phyloP scores from a whole-genome alignment of 352 stramenopile species.

The Phytophthora rubi region DNA sequence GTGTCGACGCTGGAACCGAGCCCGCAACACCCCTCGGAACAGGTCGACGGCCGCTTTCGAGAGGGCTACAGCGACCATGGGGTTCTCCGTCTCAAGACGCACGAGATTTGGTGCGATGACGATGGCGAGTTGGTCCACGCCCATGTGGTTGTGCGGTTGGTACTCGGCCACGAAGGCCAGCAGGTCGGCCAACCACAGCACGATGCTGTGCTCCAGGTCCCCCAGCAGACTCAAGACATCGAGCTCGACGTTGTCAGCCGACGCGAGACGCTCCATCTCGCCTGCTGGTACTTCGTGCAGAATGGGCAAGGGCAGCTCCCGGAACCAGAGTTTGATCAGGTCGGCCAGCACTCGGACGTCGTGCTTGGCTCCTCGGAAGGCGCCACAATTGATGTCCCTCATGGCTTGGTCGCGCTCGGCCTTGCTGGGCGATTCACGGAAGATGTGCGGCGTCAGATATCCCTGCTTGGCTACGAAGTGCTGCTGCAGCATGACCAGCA shows the following conservation, averaged over 20 bases:
- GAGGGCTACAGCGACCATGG: constrained; percentile 83
- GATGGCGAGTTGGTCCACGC: constrained; percentile 90
- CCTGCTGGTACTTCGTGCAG: constrained; percentile 78
- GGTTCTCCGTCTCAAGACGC: constrained; percentile 84
- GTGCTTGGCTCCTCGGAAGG: constrained; percentile 61
- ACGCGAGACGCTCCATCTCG: constrained; percentile 66
- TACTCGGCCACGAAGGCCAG: constrained; percentile 73
- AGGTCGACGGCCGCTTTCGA: constrained; percentile 89
- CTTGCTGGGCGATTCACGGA: constrained; percentile 89
- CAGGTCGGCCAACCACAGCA: constrained; percentile 88
- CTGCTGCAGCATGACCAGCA: constrained; percentile 88
- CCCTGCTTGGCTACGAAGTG: constrained; percentile 78
- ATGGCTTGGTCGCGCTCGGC: constrained; percentile 85
- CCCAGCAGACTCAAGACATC: constrained; percentile 60
- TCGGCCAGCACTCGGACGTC: constrained; percentile 89
- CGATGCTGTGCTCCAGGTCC: constrained; percentile 57
- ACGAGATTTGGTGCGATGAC: constrained; percentile 91
- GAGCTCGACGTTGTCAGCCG: constrained; percentile 49
- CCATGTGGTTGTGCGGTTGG: constrained; percentile 87
- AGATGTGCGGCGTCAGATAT: constrained; percentile 79
- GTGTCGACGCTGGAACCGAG: constrained; percentile 40
- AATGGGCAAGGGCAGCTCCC: constrained; percentile 82
- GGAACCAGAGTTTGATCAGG: constrained; percentile 92
- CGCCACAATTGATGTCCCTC: constrained; percentile 83
- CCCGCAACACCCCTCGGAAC: constrained; percentile 60